A percentile compares a stretch with the other conserved stretches of the same genome.
These are phyloP conservation scores for Microascus cirrosus DNA, from an alignment of 2,329 filamentous ascomycete species.

Conservation along the genomic window DNA sequence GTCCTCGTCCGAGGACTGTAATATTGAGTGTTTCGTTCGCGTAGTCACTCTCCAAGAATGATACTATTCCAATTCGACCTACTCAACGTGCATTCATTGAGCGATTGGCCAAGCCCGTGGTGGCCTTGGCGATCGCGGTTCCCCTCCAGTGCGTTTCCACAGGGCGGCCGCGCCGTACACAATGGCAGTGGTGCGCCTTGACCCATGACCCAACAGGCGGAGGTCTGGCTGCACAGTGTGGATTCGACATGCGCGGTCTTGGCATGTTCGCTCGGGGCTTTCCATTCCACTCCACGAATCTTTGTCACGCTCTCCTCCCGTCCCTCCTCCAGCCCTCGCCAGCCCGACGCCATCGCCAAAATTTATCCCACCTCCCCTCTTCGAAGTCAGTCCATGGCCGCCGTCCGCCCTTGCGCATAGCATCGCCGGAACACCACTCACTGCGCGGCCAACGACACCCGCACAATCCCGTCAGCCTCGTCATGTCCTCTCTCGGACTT, in stretches of 20 bases:
- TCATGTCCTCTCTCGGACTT: not conserved
- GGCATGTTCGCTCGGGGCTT: not conserved
- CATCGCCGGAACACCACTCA: not conserved
- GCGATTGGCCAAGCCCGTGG: too few relatives aligned
- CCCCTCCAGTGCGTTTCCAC: too few relatives aligned
- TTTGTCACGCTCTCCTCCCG: not conserved
- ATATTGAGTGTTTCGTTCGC: too few relatives aligned
- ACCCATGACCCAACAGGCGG: not conserved
- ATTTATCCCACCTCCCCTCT: constrained; percentile 2
- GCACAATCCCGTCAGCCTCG: not conserved
- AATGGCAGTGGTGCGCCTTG: too few relatives aligned
- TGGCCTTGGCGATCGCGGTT: too few relatives aligned
- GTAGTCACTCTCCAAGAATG: too few relatives aligned
- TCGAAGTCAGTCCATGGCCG: not conserved
- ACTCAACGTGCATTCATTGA: too few relatives aligned
- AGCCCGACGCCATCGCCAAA: constrained; percentile 4
- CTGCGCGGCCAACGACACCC: not conserved
- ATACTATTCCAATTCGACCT: not conserved
- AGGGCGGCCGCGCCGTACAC: too few relatives aligned
- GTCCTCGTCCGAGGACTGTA: too few relatives aligned
- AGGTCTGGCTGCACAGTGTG: not conserved
- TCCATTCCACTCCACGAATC: not conserved
- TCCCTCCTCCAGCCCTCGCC: not conserved
- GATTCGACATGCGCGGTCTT: not conserved
- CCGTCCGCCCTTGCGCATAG: not conserved